Percentiles rank a stretch among this genome's conserved stretches.
phyloP scores from a whole-genome alignment of 352 stramenopile species.

The Elongisporangium prolatum region DNA sequence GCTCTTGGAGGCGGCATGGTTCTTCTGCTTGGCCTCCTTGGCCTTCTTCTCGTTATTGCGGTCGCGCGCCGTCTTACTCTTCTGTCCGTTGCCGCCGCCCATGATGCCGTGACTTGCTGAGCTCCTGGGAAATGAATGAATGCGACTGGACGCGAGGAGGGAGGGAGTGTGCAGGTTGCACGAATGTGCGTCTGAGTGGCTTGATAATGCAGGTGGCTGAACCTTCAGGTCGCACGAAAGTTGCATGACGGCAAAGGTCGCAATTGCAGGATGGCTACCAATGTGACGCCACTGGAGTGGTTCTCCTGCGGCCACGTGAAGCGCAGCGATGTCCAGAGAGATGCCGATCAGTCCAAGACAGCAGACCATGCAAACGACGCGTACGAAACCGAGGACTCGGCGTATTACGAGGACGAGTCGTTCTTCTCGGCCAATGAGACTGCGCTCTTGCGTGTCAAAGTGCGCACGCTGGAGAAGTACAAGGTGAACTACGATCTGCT shows the following conservation, averaged over 20 bases:
- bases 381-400: neutral
- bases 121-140: neutral
- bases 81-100: conserved; percentile 82
- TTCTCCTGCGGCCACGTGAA: conserved; percentile 10
- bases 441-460: conserved; percentile 33
- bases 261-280: neutral
- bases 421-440: neutral
- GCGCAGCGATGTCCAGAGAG: neutral
- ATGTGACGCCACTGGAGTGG: conserved; percentile 4
- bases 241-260: conserved; percentile 13
- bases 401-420: neutral
- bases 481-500: conserved; percentile 76
- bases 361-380: neutral
- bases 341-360: conserved; percentile 5
- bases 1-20: conserved; percentile 68
- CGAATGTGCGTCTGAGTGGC: neutral
- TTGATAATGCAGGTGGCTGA: conserved; percentile 2
- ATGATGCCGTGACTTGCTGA: conserved; percentile 24
- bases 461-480: conserved; percentile 59
- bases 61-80: conserved; percentile 73
- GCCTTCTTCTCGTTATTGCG: conserved; percentile 85
- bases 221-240: neutral
- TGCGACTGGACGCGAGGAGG: neutral
- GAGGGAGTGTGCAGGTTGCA: neutral
- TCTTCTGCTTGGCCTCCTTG: conserved; percentile 80